Evolutionary conservation across 345 rosid species (phyloP), one percentile per base, ranked within the genome.

Genomic region (Carallia brachiata): DNA sequence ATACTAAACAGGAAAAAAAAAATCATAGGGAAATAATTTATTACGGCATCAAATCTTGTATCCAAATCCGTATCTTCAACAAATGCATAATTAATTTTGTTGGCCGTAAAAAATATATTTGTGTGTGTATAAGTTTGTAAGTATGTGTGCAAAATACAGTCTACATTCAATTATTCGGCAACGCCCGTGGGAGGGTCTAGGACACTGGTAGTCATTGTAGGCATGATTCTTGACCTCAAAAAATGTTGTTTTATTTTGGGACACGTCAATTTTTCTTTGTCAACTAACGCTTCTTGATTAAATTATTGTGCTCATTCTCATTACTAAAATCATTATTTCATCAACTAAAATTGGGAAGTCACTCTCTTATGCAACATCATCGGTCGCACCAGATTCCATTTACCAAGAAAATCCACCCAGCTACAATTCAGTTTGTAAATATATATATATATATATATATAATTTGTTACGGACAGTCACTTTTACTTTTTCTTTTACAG

Each of bases 121-220:
- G 34, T 32, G 34, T 32, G 34, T 32, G 34, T 32, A 32, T 32
- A 55, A 12, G 34, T 15, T 31, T 10, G 16, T 28, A 55, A 8
- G 3, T n/a, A 16, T 44, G 28, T 39, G 53, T 19, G 17, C 36
- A 57, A 67, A 63, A 59, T 19, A 32, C 47, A 32, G 70, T 75
- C 77, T 48, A 69, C 48, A 68, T 75, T 75, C 77, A 69, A 75
- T 68, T 71, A 64, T 79, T 79, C 57, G 23, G 9, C 66, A 36
- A 5, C 47, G 18, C 48, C 37, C n/a, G 23, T 15, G 23, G 13
- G 23, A 0, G 30, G 10, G 36, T 70, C 10, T 44, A 36, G 17
- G 6, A 8, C 7, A 18, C 10, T n/a, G 52, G 66, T 27, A 28
- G 73, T 36, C 4, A n/a, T 23, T 23, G 23, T 39, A 61, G 31